Evolutionary conservation across 2,329 filamentous ascomycete species (phyloP).

Genomic region (Cryphonectria nitschkei): DNA sequence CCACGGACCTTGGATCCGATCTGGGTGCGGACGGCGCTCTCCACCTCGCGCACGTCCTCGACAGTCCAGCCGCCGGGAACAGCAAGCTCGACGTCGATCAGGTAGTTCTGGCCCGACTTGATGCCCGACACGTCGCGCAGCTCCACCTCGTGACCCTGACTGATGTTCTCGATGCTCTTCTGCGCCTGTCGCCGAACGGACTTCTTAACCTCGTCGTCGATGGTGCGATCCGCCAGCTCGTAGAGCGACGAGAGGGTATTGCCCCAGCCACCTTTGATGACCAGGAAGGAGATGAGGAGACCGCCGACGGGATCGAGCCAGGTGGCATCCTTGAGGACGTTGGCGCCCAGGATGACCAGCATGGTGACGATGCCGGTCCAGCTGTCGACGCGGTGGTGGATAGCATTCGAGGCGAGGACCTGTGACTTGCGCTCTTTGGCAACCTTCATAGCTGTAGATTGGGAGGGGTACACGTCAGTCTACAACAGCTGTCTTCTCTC

Average conservation of each 20-base stretch:
- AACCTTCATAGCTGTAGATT: slow-evolving; percentile 80
- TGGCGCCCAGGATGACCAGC: slow-evolving; percentile 84
- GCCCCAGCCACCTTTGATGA: slow-evolving; percentile 84
- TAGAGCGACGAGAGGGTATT: slow-evolving; percentile 83
- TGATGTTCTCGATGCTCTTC: slow-evolving; percentile 60
- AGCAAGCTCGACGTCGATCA: slow-evolving; percentile 86
- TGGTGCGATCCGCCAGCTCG: slow-evolving; percentile 87
- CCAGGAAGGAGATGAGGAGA: slow-evolving; percentile 88
- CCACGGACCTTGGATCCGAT: slow-evolving; percentile 81
- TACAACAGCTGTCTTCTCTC: not conserved
- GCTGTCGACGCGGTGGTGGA: slow-evolving; percentile 96
- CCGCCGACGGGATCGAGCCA: slow-evolving; percentile 97
- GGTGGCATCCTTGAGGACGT: slow-evolving; percentile 79
- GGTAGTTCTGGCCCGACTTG: slow-evolving; percentile 95
- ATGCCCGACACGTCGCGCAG: slow-evolving; percentile 82
- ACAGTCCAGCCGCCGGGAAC: slow-evolving; percentile 80
- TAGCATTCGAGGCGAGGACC: slow-evolving; percentile 91
- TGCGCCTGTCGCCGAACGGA: slow-evolving; percentile 69
- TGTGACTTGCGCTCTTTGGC: slow-evolving; percentile 93
- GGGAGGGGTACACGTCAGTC: slow-evolving; percentile 25
- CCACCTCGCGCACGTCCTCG: slow-evolving; percentile 68
- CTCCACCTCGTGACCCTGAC: slow-evolving; percentile 63
- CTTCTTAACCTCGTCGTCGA: slow-evolving; percentile 81
- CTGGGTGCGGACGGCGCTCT: slow-evolving; percentile 71
- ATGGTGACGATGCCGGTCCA: slow-evolving; percentile 93